These are phyloP conservation scores for Talaromyces piceae DNA, from an alignment of 2,329 filamentous ascomycete species.

Conservation along the genomic window DNA sequence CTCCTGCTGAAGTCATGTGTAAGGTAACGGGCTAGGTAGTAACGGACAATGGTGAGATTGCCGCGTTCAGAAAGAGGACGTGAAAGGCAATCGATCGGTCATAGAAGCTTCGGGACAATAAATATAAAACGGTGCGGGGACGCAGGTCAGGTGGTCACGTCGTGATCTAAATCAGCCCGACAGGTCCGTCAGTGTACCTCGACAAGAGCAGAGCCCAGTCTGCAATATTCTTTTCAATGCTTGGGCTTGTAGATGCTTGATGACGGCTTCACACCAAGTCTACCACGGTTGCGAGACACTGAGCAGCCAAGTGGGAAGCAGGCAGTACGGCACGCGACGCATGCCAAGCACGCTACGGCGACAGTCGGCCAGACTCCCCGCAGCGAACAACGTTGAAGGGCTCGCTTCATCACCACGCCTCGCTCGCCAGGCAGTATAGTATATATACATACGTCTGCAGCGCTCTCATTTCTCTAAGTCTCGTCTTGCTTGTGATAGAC, in stretches of 20 bases:
- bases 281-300: not conserved
- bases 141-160: not conserved
- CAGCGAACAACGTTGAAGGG: too few relatives aligned
- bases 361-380: not conserved
- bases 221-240: not conserved
- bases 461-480: not conserved
- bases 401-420: not conserved
- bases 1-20: slow-evolving; percentile 14
- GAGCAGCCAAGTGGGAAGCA: not conserved
- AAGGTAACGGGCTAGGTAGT: too few relatives aligned
- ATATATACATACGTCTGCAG: not conserved
- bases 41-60: too few relatives aligned
- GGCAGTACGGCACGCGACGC: slow-evolving; percentile 13
- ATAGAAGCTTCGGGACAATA: not conserved
- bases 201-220: not conserved
- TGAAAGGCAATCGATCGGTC: not conserved
- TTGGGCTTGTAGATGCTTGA: not conserved
- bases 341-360: slow-evolving; percentile 12
- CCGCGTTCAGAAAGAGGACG: not conserved
- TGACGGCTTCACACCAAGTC: not conserved
- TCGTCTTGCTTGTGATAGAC: not conserved
- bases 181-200: not conserved
- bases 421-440: not conserved
- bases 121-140: slow-evolving; percentile 1
- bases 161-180: not conserved